A percentile compares a stretch with the other conserved stretches of the same genome.
Conservation (phyloP, 129 eudicot genomes). For the Lactuca saligna region DNA sequence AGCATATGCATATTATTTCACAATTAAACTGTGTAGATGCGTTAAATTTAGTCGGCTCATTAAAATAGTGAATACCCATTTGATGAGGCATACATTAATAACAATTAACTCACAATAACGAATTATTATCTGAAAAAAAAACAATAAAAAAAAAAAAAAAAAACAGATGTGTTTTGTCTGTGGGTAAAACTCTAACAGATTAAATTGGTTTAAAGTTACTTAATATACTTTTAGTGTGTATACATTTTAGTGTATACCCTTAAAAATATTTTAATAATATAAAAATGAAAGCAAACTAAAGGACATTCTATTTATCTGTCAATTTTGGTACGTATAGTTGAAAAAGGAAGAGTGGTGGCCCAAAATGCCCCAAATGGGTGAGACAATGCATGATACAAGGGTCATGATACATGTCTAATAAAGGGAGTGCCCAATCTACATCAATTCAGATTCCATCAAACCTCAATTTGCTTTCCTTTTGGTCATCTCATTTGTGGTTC, state of each 20-base stretch:
- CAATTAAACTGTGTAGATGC: background rate
- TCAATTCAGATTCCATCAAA: conserved; percentile 59
- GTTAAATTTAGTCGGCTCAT: background rate
- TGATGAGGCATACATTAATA: background rate
- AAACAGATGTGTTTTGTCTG: background rate
- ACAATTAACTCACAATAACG: background rate
- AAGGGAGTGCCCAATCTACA: conserved; percentile 63
- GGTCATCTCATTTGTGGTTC: conserved; percentile 39
- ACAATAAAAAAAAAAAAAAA: no score
- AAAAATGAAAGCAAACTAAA: no score
- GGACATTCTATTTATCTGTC: background rate
- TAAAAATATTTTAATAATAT: no score
- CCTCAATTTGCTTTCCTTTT: conserved; percentile 44
- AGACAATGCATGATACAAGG: conserved; percentile 83
- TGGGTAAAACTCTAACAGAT: background rate
- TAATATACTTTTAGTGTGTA: background rate
- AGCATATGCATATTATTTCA: no score
- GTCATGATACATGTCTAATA: conserved; percentile 87
- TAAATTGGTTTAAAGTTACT: background rate
- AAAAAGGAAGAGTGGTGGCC: conserved; percentile 32
- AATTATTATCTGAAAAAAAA: no score
- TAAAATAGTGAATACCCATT: background rate
- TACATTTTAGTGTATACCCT: no score
- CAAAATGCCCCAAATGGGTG: conserved; percentile 38
- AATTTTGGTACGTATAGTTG: background rate